Conservation (phyloP, 2,329 filamentous ascomycete genomes). For the Waltergamsia citrina region DNA sequence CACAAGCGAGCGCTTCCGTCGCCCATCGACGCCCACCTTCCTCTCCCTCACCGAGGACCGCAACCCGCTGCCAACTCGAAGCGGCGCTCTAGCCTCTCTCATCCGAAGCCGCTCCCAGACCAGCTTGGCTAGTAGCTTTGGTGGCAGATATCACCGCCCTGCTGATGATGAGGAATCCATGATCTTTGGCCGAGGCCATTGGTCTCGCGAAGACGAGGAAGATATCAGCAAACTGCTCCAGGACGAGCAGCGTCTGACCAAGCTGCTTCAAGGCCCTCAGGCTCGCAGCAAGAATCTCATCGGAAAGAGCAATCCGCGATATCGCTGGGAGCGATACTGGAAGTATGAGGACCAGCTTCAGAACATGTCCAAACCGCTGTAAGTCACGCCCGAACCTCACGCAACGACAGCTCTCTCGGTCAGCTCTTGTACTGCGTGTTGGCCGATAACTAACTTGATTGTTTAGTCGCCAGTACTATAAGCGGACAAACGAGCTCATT, state of each 20-base stretch:
- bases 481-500: conserved; percentile 79
- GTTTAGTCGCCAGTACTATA: conserved; percentile 68
- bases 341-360: conserved; percentile 68
- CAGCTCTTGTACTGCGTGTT: too few species aligned
- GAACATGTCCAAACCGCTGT: conserved; percentile 63
- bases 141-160: conserved; percentile 9
- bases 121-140: conserved; percentile 15
- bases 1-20: conserved; percentile 2
- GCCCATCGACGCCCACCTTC: conserved; percentile 17
- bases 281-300: conserved; percentile 81
- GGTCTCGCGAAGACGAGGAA: conserved; percentile 17
- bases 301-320: conserved; percentile 77
- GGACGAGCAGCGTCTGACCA: conserved; percentile 50
- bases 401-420: too few species aligned
- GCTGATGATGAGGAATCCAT: conserved; percentile 22
- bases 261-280: conserved; percentile 56
- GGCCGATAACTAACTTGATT: not conserved
- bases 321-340: conserved; percentile 82
- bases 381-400: conserved; percentile 10
- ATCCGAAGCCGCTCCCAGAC: conserved; percentile 27
- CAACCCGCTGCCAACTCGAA: conserved; percentile 20
- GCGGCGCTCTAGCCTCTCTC: conserved; percentile 25
- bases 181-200: conserved; percentile 2
- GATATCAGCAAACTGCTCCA: conserved; percentile 32
- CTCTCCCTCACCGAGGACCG: conserved; percentile 10